Base-by-base conservation (phyloP, 2,329 filamentous ascomycete species). In the Penicillium paneum region DNA sequence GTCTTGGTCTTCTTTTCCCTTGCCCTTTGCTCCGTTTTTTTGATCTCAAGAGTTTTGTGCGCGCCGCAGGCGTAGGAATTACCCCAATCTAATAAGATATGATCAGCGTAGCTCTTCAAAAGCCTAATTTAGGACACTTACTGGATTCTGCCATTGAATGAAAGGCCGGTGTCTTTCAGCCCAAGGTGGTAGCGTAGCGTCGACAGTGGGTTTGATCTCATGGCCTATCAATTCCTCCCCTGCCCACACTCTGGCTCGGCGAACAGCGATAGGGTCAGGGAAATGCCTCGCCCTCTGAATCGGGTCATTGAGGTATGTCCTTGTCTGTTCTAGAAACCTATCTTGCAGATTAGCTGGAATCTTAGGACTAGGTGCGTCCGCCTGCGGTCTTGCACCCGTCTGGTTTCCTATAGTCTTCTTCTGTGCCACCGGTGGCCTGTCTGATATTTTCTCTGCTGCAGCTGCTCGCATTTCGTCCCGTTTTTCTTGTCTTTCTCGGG, bases 101-200 rank as follows among this genome's bases (percentile, higher is more conserved):
- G 7, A 26, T 41, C n/a, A 35, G 29, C 24, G 3, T 29, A 6
- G 1, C 19, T 50, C 15, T 15, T 8, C 15, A 34, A 17, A 26
- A n/a, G 0, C 13, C n/a, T 21, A 39, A 13, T 17, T 11, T 8
- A 13, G 29, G 35, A 1, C 13, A 48, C 44, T 42, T 15, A 53
- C 50, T 5, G 39, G n/a, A 50, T 49, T 24, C n/a, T 24, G 28
- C 50, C 50, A 53, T 32, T 38, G 35, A 8, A 10, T 13, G 13
- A 53, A 53, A 34, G 50, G 50, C 13, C 50, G 50, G 35, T 53
- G 44, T 6, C 17, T 41, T 28, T 35, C 50, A 48, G 50, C 43
- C 50, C 43, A 53, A 8, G 29, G 35, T 10, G 29, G 36, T 3
- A 53, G 31, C 8, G 17, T 26, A 26, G 50, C 21, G 8, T 47